Conservation (phyloP, 2,329 filamentous ascomycete genomes). For the Delphinella strobiligena region DNA sequence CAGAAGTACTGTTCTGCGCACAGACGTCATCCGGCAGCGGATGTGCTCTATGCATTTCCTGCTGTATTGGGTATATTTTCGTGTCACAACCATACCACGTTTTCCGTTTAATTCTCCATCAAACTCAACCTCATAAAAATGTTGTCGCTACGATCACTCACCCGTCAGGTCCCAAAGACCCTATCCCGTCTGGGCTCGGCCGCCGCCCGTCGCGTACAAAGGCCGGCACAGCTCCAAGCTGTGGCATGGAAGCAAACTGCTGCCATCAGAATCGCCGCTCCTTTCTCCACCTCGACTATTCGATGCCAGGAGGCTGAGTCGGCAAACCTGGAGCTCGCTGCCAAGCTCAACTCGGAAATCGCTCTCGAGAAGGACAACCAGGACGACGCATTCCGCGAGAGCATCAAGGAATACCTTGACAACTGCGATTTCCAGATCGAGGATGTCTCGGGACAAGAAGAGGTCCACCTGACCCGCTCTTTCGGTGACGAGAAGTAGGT, state of each 20-base stretch:
- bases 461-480: conserved; percentile 70
- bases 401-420: conserved; percentile 74
- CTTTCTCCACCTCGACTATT: conserved; percentile 31
- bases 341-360: conserved; percentile 77
- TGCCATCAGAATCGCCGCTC: conserved; percentile 15
- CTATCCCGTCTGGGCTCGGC: conserved; percentile 28
- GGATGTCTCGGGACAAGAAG: conserved; percentile 74
- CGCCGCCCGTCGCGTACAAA: conserved; percentile 23
- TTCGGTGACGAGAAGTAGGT: conserved; percentile 80
- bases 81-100: not conserved
- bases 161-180: conserved; percentile 32
- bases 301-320: conserved; percentile 20
- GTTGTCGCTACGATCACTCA: conserved; percentile 33
- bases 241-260: conserved; percentile 9
- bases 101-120: not conserved
- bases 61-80: no score
- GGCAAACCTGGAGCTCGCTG: conserved; percentile 67
- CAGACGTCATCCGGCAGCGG: not conserved
- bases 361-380: conserved; percentile 70
- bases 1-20: no score
- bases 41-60: no score
- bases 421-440: conserved; percentile 65
- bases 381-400: conserved; percentile 49
- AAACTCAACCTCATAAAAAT: conserved; percentile 19
- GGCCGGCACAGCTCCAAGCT: conserved; percentile 12